These are phyloP conservation scores for Aspergillus wentii DNA, from an alignment of 495 filamentous ascomycete species.

Conservation along the genomic window DNA sequence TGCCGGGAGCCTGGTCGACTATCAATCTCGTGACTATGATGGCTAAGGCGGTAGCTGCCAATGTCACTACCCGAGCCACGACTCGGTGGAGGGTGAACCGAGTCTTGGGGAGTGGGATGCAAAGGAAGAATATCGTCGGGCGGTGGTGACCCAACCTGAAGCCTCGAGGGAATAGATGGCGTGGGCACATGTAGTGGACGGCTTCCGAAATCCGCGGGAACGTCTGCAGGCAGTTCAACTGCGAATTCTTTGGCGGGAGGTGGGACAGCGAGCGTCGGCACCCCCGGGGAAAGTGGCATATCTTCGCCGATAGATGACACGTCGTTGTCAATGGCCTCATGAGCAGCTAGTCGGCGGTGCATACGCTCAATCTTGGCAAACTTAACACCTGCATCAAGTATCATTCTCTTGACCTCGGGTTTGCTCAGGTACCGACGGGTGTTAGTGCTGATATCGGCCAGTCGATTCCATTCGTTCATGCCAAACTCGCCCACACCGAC, in stretches of 20 bases:
- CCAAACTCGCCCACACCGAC: conserved; percentile 96
- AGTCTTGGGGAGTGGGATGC: conserved; percentile 32
- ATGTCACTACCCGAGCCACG: conserved; percentile 37
- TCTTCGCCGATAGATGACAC: conserved; percentile 2
- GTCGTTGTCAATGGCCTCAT: conserved; percentile 9
- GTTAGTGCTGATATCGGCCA: conserved; percentile 89
- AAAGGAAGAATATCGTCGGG: conserved; percentile 24
- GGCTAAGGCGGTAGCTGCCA: conserved; percentile 29
- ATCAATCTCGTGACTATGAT: too few relatives aligned
- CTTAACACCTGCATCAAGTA: conserved; percentile 70
- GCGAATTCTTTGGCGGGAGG: conserved; percentile 45
- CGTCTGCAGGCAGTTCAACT: conserved; percentile 61
- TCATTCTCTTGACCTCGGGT: conserved; percentile 68
- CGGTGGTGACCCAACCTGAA: too few relatives aligned
- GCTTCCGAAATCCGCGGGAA: conserved; percentile 28
- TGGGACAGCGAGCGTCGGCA: conserved; percentile 24
- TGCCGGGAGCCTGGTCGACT: conserved; percentile 30
- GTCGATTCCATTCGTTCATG: conserved; percentile 95
- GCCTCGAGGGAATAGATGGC: too few relatives aligned
- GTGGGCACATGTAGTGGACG: conserved; percentile 25
- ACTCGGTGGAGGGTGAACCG: conserved; percentile 16
- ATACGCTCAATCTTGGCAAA: conserved; percentile 78
- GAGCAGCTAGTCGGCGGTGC: conserved; percentile 41
- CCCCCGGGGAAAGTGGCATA: conserved; percentile 2
- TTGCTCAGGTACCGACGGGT: conserved; percentile 79